A percentile compares a stretch with the other conserved stretches of the same genome.
phyloP scores from a whole-genome alignment of 2,329 filamentous ascomycete genomes.

The Ophiocordyceps australis region DNA sequence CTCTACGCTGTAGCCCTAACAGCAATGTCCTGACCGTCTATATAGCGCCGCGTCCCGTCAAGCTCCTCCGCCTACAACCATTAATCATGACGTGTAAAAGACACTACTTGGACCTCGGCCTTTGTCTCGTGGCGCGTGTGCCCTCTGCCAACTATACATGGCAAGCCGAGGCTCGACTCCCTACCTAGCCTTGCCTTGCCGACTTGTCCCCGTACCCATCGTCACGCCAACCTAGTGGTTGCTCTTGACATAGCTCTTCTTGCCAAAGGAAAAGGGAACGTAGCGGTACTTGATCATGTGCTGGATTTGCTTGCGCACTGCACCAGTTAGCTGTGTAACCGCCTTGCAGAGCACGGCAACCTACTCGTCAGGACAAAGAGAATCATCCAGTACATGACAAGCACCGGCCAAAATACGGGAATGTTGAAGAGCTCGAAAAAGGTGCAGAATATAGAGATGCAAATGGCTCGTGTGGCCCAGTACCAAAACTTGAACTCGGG shows the following conservation, averaged over 20 bases:
- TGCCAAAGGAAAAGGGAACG: constrained; percentile 83
- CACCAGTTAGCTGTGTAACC: too few relatives aligned
- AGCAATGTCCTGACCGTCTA: too few relatives aligned
- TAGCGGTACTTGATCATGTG: constrained; percentile 99
- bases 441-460: constrained; percentile 69
- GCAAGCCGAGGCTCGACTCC: too few relatives aligned
- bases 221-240: constrained; percentile 21
- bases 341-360: constrained; percentile 19
- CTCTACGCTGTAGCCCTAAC: too few relatives aligned
- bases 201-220: too few relatives aligned
- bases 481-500: constrained; percentile 99
- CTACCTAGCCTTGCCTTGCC: too few relatives aligned
- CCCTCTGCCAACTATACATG: too few relatives aligned
- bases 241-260: constrained; percentile 59
- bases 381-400: constrained; percentile 98
- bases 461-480: constrained; percentile 73
- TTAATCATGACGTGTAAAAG: too few relatives aligned
- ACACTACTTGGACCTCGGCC: too few relatives aligned
- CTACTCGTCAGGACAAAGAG: constrained; percentile 87
- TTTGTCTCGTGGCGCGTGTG: too few relatives aligned
- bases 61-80: too few relatives aligned
- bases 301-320: constrained; percentile 98
- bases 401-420: constrained; percentile 95
- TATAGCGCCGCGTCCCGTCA: too few relatives aligned
- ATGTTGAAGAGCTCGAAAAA: constrained; percentile 94